Evolutionary conservation across 2,329 filamentous ascomycete genomes (phyloP).

Genomic region (Blumeria hordei): DNA sequence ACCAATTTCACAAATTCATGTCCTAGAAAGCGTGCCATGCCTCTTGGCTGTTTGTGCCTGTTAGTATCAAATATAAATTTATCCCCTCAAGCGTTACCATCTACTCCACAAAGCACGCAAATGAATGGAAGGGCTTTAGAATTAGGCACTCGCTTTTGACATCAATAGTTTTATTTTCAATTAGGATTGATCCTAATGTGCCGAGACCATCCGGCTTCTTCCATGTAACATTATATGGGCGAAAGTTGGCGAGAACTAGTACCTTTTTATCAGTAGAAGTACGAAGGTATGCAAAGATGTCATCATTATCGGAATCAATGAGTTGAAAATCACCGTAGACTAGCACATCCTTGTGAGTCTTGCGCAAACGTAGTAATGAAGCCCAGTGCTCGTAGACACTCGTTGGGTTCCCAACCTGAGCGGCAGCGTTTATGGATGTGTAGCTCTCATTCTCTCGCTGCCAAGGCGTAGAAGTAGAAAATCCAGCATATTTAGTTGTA

Average conservation of each 20-base stretch:
- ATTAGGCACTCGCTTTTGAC: slow-evolving; percentile 2
- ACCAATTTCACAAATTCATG: too few species aligned
- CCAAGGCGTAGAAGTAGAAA: slow-evolving; percentile 37
- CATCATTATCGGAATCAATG: slow-evolving; percentile 23
- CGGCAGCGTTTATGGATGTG: slow-evolving; percentile 33
- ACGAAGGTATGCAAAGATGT: slow-evolving; percentile 28
- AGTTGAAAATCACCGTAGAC: slow-evolving; percentile 42
- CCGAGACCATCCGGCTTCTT: slow-evolving; percentile 2
- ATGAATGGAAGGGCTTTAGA: slow-evolving; percentile 8
- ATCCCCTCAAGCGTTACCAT: background rate
- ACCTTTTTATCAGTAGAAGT: slow-evolving; percentile 6
- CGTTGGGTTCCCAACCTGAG: slow-evolving; percentile 22
- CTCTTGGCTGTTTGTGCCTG: too few species aligned
- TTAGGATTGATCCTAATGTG: slow-evolving; percentile 3
- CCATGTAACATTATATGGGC: slow-evolving; percentile 6
- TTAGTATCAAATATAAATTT: too few species aligned
- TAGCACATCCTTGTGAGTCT: slow-evolving; percentile 34
- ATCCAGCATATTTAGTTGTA: slow-evolving; percentile 33
- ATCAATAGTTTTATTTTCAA: slow-evolving; percentile 5
- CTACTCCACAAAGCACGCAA: slow-evolving; percentile 6
- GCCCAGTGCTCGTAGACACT: slow-evolving; percentile 39
- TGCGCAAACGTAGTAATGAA: slow-evolving; percentile 31
- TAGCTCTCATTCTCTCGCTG: slow-evolving; percentile 45
- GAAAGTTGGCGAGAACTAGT: slow-evolving; percentile 8
- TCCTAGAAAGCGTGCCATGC: too few species aligned